Conservation (phyloP, 176 grass and related monocot species). For the Zizania latifolia region DNA sequence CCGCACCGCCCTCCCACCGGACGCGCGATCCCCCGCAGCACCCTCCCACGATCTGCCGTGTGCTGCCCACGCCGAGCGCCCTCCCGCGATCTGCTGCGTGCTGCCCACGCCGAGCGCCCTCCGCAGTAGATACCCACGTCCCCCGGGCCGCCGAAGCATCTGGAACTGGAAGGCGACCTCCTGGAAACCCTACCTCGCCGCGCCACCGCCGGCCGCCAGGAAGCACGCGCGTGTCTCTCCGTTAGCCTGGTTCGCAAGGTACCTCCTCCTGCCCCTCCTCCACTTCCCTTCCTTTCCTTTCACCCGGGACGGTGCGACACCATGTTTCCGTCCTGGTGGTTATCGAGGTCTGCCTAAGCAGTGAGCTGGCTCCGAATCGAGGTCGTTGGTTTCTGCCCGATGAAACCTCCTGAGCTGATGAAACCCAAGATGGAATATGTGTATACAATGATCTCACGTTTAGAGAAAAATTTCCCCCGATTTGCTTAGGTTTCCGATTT, state of each 20-base stretch:
- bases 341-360: not conserved
- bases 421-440: not conserved
- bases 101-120: too few relatives aligned
- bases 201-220: not conserved
- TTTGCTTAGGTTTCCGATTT: not conserved
- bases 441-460: not conserved
- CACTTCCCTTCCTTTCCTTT: not conserved
- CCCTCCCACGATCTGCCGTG: too few relatives aligned
- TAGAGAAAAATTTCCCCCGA: not conserved
- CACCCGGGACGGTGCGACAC: too few relatives aligned
- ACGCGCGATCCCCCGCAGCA: too few relatives aligned
- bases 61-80: too few relatives aligned
- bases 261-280: not conserved
- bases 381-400: not conserved
- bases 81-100: too few relatives aligned
- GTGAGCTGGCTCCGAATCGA: not conserved
- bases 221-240: not conserved
- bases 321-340: too few relatives aligned
- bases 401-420: not conserved
- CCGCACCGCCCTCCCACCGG: too few relatives aligned
- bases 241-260: not conserved
- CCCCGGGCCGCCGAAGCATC: not conserved
- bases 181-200: too few relatives aligned
- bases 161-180: not conserved
- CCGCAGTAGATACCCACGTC: too few relatives aligned